A percentile compares a stretch with the other conserved stretches of the same genome.
Evolutionary conservation across 495 filamentous ascomycete genomes (phyloP).

Genomic region (Xylaria castorea): DNA sequence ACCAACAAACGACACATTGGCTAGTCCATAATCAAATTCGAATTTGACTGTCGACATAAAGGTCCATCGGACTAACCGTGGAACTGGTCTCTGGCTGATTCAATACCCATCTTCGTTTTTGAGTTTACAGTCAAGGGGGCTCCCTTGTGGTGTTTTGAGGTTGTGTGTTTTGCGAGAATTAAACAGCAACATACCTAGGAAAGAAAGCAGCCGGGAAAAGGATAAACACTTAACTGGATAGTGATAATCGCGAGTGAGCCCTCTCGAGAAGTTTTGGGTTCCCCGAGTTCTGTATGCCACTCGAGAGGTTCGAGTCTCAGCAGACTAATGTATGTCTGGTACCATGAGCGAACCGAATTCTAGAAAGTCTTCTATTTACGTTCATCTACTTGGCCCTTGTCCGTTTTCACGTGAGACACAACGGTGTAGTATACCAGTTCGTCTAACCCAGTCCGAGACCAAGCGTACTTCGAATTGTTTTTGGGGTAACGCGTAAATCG

Average conservation of each 20-base stretch:
- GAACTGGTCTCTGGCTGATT: constrained; percentile 23
- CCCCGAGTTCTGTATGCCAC: neutral
- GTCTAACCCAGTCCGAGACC: neutral
- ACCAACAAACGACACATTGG: neutral
- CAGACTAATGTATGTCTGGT: constrained; percentile 1
- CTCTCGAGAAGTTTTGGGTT: neutral
- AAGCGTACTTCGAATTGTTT: neutral
- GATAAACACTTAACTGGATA: constrained; percentile 8
- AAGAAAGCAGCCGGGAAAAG: neutral
- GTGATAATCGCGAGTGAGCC: neutral
- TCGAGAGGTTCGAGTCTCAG: neutral
- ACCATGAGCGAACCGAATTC: neutral
- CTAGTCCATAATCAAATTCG: neutral
- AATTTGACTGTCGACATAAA: neutral
- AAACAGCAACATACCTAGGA: constrained; percentile 15
- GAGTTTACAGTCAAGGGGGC: constrained; percentile 12
- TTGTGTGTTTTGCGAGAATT: constrained; percentile 13
- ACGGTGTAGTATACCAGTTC: neutral
- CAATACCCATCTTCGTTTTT: constrained; percentile 28
- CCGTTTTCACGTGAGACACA: neutral
- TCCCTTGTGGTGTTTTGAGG: constrained; percentile 13
- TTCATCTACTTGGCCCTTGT: neutral
- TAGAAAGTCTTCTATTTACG: constrained; percentile 8
- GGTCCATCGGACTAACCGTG: constrained; percentile 2
- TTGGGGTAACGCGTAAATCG: neutral